Base-by-base conservation (phyloP, 805 yeast species). In the Helenozyma baotianmanensis region DNA sequence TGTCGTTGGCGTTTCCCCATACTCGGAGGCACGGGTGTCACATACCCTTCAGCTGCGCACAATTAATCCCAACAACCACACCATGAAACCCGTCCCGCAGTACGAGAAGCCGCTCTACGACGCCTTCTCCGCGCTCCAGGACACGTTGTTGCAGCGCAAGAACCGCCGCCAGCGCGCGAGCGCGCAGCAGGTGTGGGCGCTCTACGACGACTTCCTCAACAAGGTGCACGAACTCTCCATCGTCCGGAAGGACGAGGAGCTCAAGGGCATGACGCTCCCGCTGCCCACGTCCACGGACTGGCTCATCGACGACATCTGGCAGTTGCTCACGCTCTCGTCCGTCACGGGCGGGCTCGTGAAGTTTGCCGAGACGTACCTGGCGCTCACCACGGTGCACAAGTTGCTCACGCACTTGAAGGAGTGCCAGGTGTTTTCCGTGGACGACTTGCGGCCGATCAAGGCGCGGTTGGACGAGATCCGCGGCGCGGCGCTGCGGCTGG, bases 351-450 rank as follows among this genome's bases (percentile, higher is more conserved):
- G 99, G 3, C 67, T 87, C 47, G 82, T 83, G 29, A 81, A 87
- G 47, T 74, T 87, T 22, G 95, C 96, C 1, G 96, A 97, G 4
- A 85, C 96, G 1, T 92, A 84, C 60, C 90, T 95, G 5, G 84
- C 95, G 3, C 63, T 90, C 25, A 72, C 88, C 25, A 87, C 97
- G 0, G 95, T 92, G 14, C 82, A 81, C 59, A 78, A 92, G 46
- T 64, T 92, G 37, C 68, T 92, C 45, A 84, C 78, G 43, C 97
- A 90, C 60, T 64, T 90, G 40, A 74, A 77, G 43, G 96, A 85
- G 53, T 76, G 85, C 30, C 79, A 78, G 35, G 86, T 85, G 14
- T 90, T 80, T 58, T 88, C 97, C 1, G 77, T 76, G 35, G 84
- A 82, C 47, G 98, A 92, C 56, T 70, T 88, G 43, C 64, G 68